Base-by-base conservation (phyloP, 306 rosid genomes). In the Lathyrus sativus region DNA sequence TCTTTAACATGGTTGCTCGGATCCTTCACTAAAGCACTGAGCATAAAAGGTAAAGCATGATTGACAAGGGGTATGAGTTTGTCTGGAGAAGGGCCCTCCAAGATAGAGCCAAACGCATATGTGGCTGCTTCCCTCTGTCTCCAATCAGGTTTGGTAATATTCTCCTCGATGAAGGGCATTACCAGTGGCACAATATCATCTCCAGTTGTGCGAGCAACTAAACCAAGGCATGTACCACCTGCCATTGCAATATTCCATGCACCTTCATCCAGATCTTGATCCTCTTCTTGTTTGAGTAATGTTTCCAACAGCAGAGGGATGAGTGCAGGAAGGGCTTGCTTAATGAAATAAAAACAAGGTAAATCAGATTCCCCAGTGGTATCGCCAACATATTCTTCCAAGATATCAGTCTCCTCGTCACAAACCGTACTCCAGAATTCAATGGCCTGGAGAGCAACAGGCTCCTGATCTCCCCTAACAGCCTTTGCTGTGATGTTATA, bases 181-280 rank as follows among this genome's bases (percentile, higher is more conserved):
- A 91, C 93, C 65, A 91, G 85, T 0, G 91, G 88, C 62, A 88
- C 97, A 28, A 86, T 73, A 77, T 88, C 96, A 75, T 91, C 93
- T 76, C 96, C 97, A 59, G 85, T 92, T 2, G 97, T 85, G 15
- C 96, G 82, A 35, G 96, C 97, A 85, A 88, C 97, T 77, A 91
- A 74, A 72, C 97, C 95, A 67, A 91, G 90, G 81, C 97, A 86
- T 2, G 97, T 88, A 31, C 97, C 97, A 70, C 97, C 97, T 60
- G 97, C 97, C 97, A 88, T 91, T 61, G 97, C 91, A 74, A 91
- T 86, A 78, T 91, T 91, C 97, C 97, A 91, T 56, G 97, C 96
- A 70, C 97, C 97, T 76, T 91, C 97, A 74, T 91, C 97, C 80
- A 85, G 84, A 84, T 90, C 97, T 72, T 91, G 97, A 79, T 91